Evolutionary conservation across 352 stramenopile species (phyloP), one percentile per base, ranked within the genome.

Genomic region (Globisporangium polare): DNA sequence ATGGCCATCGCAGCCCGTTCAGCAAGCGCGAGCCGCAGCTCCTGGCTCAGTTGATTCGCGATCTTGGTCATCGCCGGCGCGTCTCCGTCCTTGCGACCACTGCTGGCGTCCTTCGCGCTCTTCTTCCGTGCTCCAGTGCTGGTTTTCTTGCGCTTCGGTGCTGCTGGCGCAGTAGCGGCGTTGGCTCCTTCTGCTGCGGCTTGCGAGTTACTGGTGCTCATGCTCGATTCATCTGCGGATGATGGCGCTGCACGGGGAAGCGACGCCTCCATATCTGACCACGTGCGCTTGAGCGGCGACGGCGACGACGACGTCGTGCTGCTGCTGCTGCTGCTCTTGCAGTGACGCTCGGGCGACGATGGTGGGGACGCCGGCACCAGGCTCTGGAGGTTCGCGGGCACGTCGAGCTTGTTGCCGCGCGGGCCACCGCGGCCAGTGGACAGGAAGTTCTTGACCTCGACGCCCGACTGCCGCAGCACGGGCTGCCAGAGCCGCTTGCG

Each of bases 401-500:
- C 74, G 22, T 95, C 83, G 8, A 95, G 62, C 60, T 92, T 92
- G 55, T 80, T 87, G 63, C 86, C 86, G 46, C 86, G 83, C 15
- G 86, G 86, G 15, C 86, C 86, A 22, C 86, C 86, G 33, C 86
- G 84, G 8, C 86, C 86, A 4, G 86, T 95, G 1, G 84, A 94
- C 9, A 95, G 35, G 55, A 95, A 95, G 60, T 94, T 92, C 68
- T 95, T 95, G 56, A 95, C 86, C 66, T 95, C 86, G n/a, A 95
- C 86, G 18, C 86, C 86, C 15, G 82, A 92, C 58, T 95, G 86
- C 2, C 86, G 80, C 52, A 95, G 65, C 64, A 95, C 84, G 9
- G 86, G 86, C 62, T 95, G 84, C 86, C 86, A 95, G 13, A 95
- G 72, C 2, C 86, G 80, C 65, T 95, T 95, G 31, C 86, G 82